Conservation (phyloP, 352 stramenopile genomes). For the Globisporangium acanthophoron region DNA sequence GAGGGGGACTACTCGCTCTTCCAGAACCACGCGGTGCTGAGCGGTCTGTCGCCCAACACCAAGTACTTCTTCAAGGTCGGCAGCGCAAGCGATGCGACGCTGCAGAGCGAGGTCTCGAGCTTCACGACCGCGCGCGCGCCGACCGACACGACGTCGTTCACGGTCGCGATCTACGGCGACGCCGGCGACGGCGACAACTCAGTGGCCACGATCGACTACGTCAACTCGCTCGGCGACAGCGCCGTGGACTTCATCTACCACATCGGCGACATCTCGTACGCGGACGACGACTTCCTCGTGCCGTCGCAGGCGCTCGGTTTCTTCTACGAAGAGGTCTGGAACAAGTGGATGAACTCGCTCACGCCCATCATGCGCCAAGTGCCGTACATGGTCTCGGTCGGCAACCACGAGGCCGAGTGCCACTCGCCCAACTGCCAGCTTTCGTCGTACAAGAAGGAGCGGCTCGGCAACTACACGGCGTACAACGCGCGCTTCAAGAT, state of each 20-base stretch:
- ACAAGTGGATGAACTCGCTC: slow-evolving; percentile 78
- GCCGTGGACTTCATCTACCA: slow-evolving; percentile 64
- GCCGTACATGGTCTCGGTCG: slow-evolving; percentile 81
- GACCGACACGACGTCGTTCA: slow-evolving; percentile 27
- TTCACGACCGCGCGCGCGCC: slow-evolving; percentile 28
- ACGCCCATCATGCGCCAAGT: slow-evolving; percentile 39
- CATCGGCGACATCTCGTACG: slow-evolving; percentile 64
- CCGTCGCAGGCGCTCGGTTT: slow-evolving; percentile 36
- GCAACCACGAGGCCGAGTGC: slow-evolving; percentile 89
- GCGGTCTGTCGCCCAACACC: slow-evolving; percentile 21
- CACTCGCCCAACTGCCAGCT: slow-evolving; percentile 58
- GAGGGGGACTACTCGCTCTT: slow-evolving; percentile 42
- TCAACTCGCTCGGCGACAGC: slow-evolving; percentile 29
- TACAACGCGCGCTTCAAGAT: slow-evolving; percentile 87
- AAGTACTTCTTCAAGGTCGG: slow-evolving; percentile 54
- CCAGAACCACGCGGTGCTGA: slow-evolving; percentile 32
- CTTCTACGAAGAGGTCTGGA: slow-evolving; percentile 86
- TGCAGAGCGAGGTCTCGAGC: slow-evolving; percentile 21
- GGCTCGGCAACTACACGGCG: slow-evolving; percentile 74
- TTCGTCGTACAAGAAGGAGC: slow-evolving; percentile 37
- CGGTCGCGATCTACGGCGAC: slow-evolving; percentile 53
- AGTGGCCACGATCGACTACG: slow-evolving; percentile 23
- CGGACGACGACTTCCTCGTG: slow-evolving; percentile 22
- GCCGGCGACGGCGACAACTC: slow-evolving; percentile 38
- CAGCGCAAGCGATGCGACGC: slow-evolving; percentile 14